Evolutionary conservation across 1,139 yeast species (phyloP).

Genomic region (Wickerhamomyces sp.): DNA sequence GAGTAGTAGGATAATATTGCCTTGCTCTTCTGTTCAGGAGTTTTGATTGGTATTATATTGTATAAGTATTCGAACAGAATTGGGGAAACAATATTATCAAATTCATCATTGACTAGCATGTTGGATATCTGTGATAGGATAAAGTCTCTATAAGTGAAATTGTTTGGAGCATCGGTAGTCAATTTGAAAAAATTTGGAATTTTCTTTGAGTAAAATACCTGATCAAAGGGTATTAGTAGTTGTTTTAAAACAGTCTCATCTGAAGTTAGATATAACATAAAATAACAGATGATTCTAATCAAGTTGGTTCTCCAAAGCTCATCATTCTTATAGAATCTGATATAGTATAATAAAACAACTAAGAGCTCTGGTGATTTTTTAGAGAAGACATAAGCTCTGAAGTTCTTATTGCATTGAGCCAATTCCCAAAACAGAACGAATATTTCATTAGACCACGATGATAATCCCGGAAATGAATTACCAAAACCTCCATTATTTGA

Average conservation of each 20-base stretch:
- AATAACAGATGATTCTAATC: constrained; percentile 55
- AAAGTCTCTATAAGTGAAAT: constrained; percentile 57
- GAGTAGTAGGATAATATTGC: constrained; percentile 53
- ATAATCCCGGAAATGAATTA: constrained; percentile 30
- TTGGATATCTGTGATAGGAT: constrained; percentile 48
- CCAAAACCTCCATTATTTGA: constrained; percentile 5
- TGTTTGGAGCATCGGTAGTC: constrained; percentile 13
- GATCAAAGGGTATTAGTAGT: constrained; percentile 41
- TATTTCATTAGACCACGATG: constrained; percentile 52
- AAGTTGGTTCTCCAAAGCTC: constrained; percentile 39
- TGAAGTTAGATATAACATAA: constrained; percentile 57
- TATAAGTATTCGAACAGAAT: constrained; percentile 54
- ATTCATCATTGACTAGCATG: constrained; percentile 32
- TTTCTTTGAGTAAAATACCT: constrained; percentile 34
- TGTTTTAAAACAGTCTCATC: constrained; percentile 38
- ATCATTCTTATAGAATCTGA: constrained; percentile 43
- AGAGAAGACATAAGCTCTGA: constrained; percentile 44
- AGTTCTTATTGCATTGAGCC: constrained; percentile 61
- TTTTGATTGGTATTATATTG: constrained; percentile 48
- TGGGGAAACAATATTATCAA: constrained; percentile 34
- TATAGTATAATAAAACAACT: constrained; percentile 51
- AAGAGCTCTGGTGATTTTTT: constrained; percentile 51
- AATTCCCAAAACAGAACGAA: constrained; percentile 72
- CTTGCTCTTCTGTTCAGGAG: constrained; percentile 27
- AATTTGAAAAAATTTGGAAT: constrained; percentile 47